Base-by-base conservation (phyloP, 1,284 basidiomycete species). In the Malassezia nana region DNA sequence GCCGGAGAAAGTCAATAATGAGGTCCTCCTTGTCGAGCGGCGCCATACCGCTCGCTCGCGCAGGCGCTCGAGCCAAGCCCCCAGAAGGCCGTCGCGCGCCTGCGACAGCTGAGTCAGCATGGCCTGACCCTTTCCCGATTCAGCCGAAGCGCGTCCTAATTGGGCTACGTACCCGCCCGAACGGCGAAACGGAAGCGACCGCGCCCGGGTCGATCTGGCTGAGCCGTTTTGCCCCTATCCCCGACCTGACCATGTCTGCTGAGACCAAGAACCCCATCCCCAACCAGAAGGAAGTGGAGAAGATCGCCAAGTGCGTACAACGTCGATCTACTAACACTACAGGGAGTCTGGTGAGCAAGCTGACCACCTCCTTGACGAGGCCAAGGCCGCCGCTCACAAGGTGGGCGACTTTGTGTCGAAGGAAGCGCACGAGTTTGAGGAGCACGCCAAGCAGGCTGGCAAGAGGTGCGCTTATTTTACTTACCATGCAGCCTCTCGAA, bases 371-470 rank as follows among this genome's bases (percentile, higher is more conserved):
- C 38, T 30, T 28, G 52, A 43, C 18, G 55, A 63, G 16, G 60
- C 54, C 44, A 52, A 58, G 44, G 22, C 39, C 13, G 31, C 41
- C 22, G 56, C 54, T 13, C 29, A 53, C 31, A 60, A 52, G 46
- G 50, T 52, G 43, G 46, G 46, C 25, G 49, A 47, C 41, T 30
- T 46, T 22, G 46, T 56, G 29, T 42, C 40, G 20, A 58, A 67
- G 56, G 61, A 62, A 28, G 62, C 64, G 35, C 59, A 67, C 48
- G 50, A 63, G 45, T 16, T 59, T 16, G 54, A 62, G 32, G 47
- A 53, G 39, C 60, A 58, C 12, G 64, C 60, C 39, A 60, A 65
- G 52, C 60, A 66, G 49, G 67, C 66, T 25, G 64, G 64, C 43
- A 66, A 69, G 64, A 60, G 46, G 58, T 58, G 33, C 53, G 58